Conservation (phyloP, 768 basidiomycete genomes). For the Clitopilus hobsonii region DNA sequence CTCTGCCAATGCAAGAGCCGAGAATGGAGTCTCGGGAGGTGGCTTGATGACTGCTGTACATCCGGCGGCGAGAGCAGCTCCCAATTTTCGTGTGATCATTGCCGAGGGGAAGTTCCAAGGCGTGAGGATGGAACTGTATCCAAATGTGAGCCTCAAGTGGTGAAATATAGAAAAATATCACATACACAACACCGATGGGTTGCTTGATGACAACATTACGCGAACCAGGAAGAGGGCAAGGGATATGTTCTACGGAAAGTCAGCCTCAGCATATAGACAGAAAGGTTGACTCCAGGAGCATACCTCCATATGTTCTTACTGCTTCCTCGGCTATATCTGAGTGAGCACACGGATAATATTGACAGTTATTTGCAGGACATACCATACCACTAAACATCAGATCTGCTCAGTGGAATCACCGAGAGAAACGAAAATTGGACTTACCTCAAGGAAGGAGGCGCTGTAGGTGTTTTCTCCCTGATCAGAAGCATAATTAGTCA, state of each 20-base stretch:
- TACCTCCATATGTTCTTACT: conserved; percentile 86
- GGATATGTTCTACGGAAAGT: conserved; percentile 64
- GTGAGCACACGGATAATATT: conserved; percentile 2
- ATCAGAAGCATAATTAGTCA: conserved; percentile 3
- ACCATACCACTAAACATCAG: conserved; percentile 72
- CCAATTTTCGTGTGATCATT: conserved; percentile 91
- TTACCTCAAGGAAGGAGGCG: conserved; percentile 77
- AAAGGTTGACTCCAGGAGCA: conserved; percentile 10
- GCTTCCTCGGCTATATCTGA: conserved; percentile 76
- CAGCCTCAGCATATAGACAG: background rate
- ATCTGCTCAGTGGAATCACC: too few species aligned
- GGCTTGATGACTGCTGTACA: conserved; percentile 96
- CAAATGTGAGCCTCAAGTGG: background rate
- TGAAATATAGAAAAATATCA: background rate
- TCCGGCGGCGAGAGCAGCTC: conserved; percentile 89
- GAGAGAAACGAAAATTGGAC: conserved; percentile 13
- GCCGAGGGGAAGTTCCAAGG: conserved; percentile 96
- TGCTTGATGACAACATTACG: conserved; percentile 93
- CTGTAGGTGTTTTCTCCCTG: conserved; percentile 86
- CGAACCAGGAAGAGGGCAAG: conserved; percentile 59
- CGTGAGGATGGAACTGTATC: conserved; percentile 65
- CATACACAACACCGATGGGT: conserved; percentile 65
- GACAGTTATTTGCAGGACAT: conserved; percentile 10
- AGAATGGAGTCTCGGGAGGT: conserved; percentile 92
- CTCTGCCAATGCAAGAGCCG: conserved; percentile 87